A percentile compares a stretch with the other conserved stretches of the same genome.
These are phyloP conservation scores for Lycium ferocissimum DNA, from an alignment of 257 asterid species.

Conservation along the genomic window DNA sequence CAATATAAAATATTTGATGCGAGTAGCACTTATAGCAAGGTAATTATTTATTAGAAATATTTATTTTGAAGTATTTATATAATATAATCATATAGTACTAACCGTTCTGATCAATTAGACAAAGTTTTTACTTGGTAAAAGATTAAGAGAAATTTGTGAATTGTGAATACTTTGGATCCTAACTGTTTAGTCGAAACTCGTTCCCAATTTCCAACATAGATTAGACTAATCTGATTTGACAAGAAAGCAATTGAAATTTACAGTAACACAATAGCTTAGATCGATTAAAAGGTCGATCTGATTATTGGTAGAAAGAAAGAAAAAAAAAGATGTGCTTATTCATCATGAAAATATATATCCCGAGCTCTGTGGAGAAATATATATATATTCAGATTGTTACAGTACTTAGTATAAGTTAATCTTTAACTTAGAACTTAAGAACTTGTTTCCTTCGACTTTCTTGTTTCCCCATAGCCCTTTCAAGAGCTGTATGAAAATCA, in stretches of 20 bases:
- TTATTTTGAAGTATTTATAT: too few relatives aligned
- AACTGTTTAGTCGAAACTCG: too few relatives aligned
- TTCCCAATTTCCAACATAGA: neutral
- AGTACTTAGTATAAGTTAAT: neutral
- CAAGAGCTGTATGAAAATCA: slow-evolving; percentile 63
- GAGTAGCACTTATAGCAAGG: too few relatives aligned
- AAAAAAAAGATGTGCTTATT: neutral
- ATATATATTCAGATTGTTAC: neutral
- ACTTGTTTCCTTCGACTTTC: slow-evolving; percentile 91
- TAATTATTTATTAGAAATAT: too few relatives aligned
- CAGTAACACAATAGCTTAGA: too few relatives aligned
- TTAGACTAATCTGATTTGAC: neutral
- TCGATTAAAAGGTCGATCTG: neutral
- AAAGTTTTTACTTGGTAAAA: too few relatives aligned
- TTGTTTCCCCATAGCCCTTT: slow-evolving; percentile 81
- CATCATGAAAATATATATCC: neutral
- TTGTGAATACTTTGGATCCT: too few relatives aligned
- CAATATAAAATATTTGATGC: too few relatives aligned
- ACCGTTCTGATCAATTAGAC: too few relatives aligned
- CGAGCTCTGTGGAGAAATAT: neutral
- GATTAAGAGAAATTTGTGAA: too few relatives aligned
- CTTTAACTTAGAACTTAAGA: slow-evolving; percentile 52
- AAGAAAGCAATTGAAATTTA: too few relatives aligned
- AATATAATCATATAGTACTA: too few relatives aligned
- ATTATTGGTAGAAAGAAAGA: neutral